Evolutionary conservation across 2,329 filamentous ascomycete species (phyloP).

Genomic region (Clonostachys chloroleuca): DNA sequence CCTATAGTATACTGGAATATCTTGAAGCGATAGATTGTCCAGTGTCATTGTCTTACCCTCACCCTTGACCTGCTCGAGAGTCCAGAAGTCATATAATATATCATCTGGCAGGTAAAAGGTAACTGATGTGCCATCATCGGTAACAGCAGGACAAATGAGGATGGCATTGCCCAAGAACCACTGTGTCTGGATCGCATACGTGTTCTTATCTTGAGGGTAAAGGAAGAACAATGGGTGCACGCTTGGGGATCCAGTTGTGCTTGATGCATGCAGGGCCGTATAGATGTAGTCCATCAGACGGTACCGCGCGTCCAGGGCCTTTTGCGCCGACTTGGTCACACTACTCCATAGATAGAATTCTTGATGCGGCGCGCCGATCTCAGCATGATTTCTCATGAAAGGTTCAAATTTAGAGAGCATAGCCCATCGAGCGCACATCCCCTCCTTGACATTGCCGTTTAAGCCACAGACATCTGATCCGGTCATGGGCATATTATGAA

Average conservation of each 20-base stretch:
- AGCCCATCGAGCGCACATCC: slow-evolving; percentile 62
- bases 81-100: slow-evolving; percentile 41
- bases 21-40: slow-evolving; percentile 32
- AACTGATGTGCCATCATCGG: slow-evolving; percentile 30
- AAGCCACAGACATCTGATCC: slow-evolving; percentile 74
- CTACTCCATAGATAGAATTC: slow-evolving; percentile 64
- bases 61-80: slow-evolving; percentile 15
- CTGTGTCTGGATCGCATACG: slow-evolving; percentile 35
- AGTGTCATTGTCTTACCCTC: slow-evolving; percentile 1
- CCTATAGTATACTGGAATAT: slow-evolving; percentile 59
- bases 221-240: slow-evolving; percentile 66
- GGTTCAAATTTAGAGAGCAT: slow-evolving; percentile 59
- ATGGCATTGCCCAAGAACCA: slow-evolving; percentile 38
- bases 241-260: slow-evolving; percentile 53
- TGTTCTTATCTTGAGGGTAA: slow-evolving; percentile 45
- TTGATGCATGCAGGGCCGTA: slow-evolving; percentile 59
- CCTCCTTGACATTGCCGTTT: slow-evolving; percentile 52
- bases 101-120: slow-evolving; percentile 40
- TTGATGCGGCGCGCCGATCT: slow-evolving; percentile 35
- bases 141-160: slow-evolving; percentile 36
- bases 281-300: slow-evolving; percentile 70
- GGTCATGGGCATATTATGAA: slow-evolving; percentile 63
- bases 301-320: slow-evolving; percentile 66
- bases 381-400: slow-evolving; percentile 64
- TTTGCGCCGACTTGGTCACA: slow-evolving; percentile 56